Base-by-base conservation (phyloP, 2,329 filamentous ascomycete species). In the Scytalidium sp. region DNA sequence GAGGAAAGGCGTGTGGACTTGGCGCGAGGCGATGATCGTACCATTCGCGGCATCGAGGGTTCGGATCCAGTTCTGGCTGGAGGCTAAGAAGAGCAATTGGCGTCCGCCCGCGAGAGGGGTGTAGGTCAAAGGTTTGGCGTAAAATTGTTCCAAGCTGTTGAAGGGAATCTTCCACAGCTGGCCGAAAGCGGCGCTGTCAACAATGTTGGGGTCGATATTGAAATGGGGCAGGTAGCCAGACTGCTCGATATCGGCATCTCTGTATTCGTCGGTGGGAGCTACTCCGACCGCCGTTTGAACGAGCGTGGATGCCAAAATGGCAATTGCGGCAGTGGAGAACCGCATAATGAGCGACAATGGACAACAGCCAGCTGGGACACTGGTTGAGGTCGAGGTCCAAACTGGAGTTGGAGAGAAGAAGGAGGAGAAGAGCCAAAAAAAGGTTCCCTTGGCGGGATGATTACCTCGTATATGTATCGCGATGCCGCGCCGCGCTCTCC, bases 1-100 rank as follows among this genome's bases (percentile, higher is more conserved):
- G 21, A 77, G 60, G 54, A 79, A 79, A 2, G 76, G 76, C 19
- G 74, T 70, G 45, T 71, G 55, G 7, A 70, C 58, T 55, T 68
- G 65, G 15, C 66, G 62, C 32, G 57, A 58, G 23, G 62, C 63
- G 45, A 70, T 50, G 8, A 66, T 49, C 15, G 57, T 60, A 19
- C 68, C 68, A 19, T 64, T 69, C 36, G 65, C 64, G 20, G 68
- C 68, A 52, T 69, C 59, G 11, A 71, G 45, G 6, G 63, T 67
- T 50, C 65, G 59, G 47, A 69, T 66, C 46, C 55, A 63, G 41
- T 67, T 67, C 47, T 63, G 60, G 1, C 56, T 63, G 13, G 64
- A 69, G 13, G 66, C 66, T 20, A 66, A 49, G 48, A 69, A 65
- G 8, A 67, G 29, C 29, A 67, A 27, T 42, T 68, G 66, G 11